Base-by-base conservation (phyloP, 1,284 basidiomycete species). In the Puccinia polysora region DNA sequence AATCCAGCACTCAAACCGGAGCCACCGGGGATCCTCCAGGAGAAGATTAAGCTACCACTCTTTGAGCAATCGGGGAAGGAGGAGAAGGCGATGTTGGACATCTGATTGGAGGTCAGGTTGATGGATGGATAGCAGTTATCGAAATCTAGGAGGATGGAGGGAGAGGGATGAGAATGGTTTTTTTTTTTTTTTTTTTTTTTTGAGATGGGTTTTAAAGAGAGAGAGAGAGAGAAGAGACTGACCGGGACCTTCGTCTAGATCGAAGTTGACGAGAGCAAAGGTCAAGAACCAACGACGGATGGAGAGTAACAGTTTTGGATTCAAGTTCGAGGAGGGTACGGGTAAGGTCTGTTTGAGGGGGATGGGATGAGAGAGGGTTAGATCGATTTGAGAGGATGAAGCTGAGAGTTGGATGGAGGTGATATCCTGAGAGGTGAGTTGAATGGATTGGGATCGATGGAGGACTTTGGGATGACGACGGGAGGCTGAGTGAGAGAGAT, bases 61-160 rank as follows among this genome's bases (percentile, higher is more conserved):
- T 79, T 79, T 4, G 78, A 75, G 10, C 91, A 93, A 77, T 97
- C 94, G 0, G 95, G 95, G 77, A 98, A 93, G 0, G 91, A 87
- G 0, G 90, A 92, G 81, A 97, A 97, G 4, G 93, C 91, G 70
- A 92, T 93, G 73, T 72, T 73, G 36, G 32, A 2, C 73, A 40
- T 65, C 15, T 58, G 65, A 32, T 38, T 10, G 14, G 40, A 30
- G 15, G 36, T 28, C 28, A 68, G 43, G 25, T 45, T 10, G 28
- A 58, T 20, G n/a, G 65, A 38, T 5, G 65, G 65, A 59, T 68
- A 68, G n/a, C 53, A 68, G 28, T 68, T 68, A 49, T 68, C 65
- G 40, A 68, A 68, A 25, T 68, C 65, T 65, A 38, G 28, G 4
- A 55, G 12, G 18, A 55, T 15, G 18, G 40, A 43, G 40, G 18